Evolutionary conservation across 2,329 filamentous ascomycete genomes (phyloP).

Genomic region (Beauveria sp.): DNA sequence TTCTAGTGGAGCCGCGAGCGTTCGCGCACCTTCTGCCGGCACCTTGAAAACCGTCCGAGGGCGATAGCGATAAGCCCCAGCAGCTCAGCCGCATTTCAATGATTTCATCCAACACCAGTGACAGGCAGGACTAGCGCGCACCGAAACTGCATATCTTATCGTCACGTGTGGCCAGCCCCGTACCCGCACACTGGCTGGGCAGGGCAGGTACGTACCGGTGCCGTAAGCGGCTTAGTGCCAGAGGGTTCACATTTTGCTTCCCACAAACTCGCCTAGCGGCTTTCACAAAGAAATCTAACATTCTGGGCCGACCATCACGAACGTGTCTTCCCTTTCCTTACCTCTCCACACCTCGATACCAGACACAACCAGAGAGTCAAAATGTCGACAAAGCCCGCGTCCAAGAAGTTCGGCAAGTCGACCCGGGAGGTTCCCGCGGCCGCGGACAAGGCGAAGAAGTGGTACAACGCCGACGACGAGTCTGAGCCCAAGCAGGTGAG

Average conservation of each 20-base stretch:
- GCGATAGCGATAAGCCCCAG: not conserved
- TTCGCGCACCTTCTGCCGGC: conserved; percentile 34
- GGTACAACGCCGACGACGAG: conserved; percentile 96
- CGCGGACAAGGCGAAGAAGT: conserved; percentile 94
- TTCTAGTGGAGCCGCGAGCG: conserved; percentile 19
- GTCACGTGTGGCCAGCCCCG: conserved; percentile 31
- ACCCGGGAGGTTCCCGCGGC: conserved; percentile 82
- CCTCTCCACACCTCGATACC: conserved; percentile 26
- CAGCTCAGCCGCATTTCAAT: not conserved
- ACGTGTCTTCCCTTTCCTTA: conserved; percentile 28
- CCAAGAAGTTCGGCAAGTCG: conserved; percentile 97
- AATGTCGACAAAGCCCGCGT: conserved; percentile 70
- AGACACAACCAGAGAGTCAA: conserved; percentile 45
- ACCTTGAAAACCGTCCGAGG: conserved; percentile 11
- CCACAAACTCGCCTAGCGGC: conserved; percentile 36
- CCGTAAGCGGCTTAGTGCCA: conserved; percentile 28
- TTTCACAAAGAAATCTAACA: conserved; percentile 35
- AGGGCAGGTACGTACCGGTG: conserved; percentile 13
- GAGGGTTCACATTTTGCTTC: conserved; percentile 38
- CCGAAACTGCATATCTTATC: conserved; percentile 19
- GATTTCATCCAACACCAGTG: not conserved
- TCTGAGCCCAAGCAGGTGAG: conserved; percentile 88
- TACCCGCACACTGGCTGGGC: conserved; percentile 18
- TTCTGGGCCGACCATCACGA: conserved; percentile 32
- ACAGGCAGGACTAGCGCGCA: not conserved